These are phyloP conservation scores for Hordeum pubiflorum DNA, from an alignment of 202 grass and related monocot genomes.

Conservation along the genomic window DNA sequence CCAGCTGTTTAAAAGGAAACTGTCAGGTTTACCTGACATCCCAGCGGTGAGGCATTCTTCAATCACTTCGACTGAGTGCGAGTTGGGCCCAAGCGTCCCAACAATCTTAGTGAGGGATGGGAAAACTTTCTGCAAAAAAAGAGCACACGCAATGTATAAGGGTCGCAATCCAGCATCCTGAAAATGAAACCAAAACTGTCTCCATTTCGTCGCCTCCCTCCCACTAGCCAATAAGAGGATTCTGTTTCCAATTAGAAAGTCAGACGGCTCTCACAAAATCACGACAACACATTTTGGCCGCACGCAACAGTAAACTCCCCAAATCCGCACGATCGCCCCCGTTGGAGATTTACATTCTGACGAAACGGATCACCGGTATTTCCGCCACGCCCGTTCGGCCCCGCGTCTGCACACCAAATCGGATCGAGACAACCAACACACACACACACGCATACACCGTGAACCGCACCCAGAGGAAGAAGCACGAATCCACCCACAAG, in stretches of 20 bases:
- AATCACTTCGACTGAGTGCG: slow-evolving; percentile 67
- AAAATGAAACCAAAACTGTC: background rate
- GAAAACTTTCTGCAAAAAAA: slow-evolving; percentile 76
- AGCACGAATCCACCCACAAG: no score
- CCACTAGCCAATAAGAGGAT: background rate
- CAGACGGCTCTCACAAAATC: background rate
- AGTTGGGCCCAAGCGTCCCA: slow-evolving; percentile 82
- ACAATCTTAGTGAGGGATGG: slow-evolving; percentile 95
- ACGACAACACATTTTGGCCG: background rate
- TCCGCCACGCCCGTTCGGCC: background rate
- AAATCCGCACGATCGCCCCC: background rate
- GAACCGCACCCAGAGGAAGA: background rate
- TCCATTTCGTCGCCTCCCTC: background rate
- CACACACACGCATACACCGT: background rate
- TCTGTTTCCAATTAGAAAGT: background rate
- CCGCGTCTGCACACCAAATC: background rate
- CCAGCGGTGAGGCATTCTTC: slow-evolving; percentile 83
- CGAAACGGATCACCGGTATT: background rate
- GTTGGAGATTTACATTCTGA: background rate
- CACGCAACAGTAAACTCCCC: background rate
- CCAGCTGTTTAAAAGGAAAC: background rate
- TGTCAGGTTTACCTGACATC: slow-evolving; percentile 71
- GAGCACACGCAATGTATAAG: background rate
- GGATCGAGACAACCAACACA: background rate
- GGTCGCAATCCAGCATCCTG: background rate